Conservation (phyloP, 2,329 filamentous ascomycete genomes). For the Lachnellula suecica region DNA sequence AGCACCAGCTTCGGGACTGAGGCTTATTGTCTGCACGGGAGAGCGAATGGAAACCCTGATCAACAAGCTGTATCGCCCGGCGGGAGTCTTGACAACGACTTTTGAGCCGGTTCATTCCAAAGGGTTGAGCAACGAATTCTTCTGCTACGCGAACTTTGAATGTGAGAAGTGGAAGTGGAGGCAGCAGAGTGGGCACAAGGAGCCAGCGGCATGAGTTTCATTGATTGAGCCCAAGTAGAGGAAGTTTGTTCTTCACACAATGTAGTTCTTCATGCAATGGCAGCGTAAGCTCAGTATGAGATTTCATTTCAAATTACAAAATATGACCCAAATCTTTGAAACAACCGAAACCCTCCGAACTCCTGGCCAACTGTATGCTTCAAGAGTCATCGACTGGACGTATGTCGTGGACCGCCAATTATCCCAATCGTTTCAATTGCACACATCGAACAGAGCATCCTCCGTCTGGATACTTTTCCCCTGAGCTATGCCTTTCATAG, state of each 20-base stretch:
- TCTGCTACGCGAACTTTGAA: constrained; percentile 78
- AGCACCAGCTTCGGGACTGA: constrained; percentile 9
- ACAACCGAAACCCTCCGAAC: too few relatives aligned
- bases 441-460: too few relatives aligned
- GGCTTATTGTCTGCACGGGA: constrained; percentile 70
- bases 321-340: too few relatives aligned
- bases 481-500: not conserved
- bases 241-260: too few relatives aligned
- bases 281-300: too few relatives aligned
- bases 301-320: too few relatives aligned
- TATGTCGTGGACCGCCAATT: too few relatives aligned
- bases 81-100: constrained; percentile 62
- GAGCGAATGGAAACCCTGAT: constrained; percentile 71
- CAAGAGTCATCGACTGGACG: too few relatives aligned
- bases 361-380: too few relatives aligned
- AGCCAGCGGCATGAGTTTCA: not conserved
- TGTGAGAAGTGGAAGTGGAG: constrained; percentile 50
- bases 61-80: constrained; percentile 63
- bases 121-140: constrained; percentile 77
- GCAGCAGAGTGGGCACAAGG: not conserved
- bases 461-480: not conserved
- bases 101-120: constrained; percentile 70
- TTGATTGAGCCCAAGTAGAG: too few relatives aligned
- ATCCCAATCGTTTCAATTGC: too few relatives aligned
- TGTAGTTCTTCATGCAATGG: too few relatives aligned